phyloP scores from a whole-genome alignment of 345 rosid species.

The Acer yangbiense region DNA sequence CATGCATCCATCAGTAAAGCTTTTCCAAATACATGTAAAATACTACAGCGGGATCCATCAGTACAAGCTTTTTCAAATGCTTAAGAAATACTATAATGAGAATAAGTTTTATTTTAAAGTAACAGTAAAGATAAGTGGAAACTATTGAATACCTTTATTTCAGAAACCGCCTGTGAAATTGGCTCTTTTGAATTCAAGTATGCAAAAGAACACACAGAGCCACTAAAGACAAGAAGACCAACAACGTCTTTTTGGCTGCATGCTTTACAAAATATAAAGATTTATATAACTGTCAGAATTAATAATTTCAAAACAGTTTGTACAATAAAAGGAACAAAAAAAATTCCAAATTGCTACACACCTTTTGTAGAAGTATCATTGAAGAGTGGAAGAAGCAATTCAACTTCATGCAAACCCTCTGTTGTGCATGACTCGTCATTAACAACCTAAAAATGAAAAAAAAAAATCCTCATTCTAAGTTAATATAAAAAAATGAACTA shows the following conservation, averaged over 20 bases:
- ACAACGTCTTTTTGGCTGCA: conserved; percentile 54
- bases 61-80: neutral
- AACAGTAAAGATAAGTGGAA: conserved; percentile 4
- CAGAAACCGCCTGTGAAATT: conserved; percentile 75
- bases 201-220: conserved; percentile 72
- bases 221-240: conserved; percentile 64
- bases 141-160: conserved; percentile 61
- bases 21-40: too few relatives aligned
- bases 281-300: conserved; percentile 28
- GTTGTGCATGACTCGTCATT: conserved; percentile 54
- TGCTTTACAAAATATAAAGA: conserved; percentile 48
- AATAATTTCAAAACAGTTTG: conserved; percentile 4
- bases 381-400: conserved; percentile 72
- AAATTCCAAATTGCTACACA: conserved; percentile 31
- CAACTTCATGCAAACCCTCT: conserved; percentile 71
- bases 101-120: neutral
- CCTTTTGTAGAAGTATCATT: conserved; percentile 58
- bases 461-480: conserved; percentile 3
- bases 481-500: neutral
- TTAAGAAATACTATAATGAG: neutral
- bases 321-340: conserved; percentile 11
- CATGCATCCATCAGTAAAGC: neutral
- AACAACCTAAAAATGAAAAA: conserved; percentile 47
- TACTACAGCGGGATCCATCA: neutral
- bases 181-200: conserved; percentile 74